Evolutionary conservation across 2,329 filamentous ascomycete genomes (phyloP), one percentile per base, ranked within the genome.

Genomic region (Ceratocystis cubensis): DNA sequence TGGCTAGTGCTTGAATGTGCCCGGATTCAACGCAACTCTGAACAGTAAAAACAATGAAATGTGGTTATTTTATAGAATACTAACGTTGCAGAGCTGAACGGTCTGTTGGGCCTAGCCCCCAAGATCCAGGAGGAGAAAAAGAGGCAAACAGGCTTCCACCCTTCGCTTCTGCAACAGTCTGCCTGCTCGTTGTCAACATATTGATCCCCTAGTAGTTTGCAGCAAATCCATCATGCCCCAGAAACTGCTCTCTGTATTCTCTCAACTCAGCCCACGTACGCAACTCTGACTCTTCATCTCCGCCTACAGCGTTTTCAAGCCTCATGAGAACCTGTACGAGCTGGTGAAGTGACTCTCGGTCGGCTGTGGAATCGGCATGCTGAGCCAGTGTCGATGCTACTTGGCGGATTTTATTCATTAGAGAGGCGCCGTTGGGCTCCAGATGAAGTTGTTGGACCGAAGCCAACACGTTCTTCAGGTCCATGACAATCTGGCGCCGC

Each of bases 391-490:
- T 94, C 33, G 87, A 88, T 1, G 90, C 90, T 48, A 96, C 88
- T 72, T 89, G 87, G 8, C 90, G 88, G 70, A 96, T 89, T 78
- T 96, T 95, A 77, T 85, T 85, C 72, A 89, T 90, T n/a, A 84
- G 76, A 0, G 81, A 82, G n/a, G 77, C 78, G 20, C 82, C 82
- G 69, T 84, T 84, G n/a, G 82, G 82, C 69, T 96, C 91, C 81
- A 95, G 88, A 74, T 91, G 91, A 68, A 89, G 84, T 78, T 93
- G 89, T 61, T 88, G 88, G 71, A 96, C 89, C 66, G 84, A 89
- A 30, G 84, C 83, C 4, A 96, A 78, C 2, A 95, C 86, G 2
- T 84, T 80, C 0, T 95, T 81, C 1, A 96, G 80, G 73, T 92
- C 87, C 70, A 89, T 86, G 10, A 95, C 85, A 41, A 96, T 91